Evolutionary conservation across 1,284 basidiomycete genomes (phyloP).

Genomic region (Sanghuangporus baumii): DNA sequence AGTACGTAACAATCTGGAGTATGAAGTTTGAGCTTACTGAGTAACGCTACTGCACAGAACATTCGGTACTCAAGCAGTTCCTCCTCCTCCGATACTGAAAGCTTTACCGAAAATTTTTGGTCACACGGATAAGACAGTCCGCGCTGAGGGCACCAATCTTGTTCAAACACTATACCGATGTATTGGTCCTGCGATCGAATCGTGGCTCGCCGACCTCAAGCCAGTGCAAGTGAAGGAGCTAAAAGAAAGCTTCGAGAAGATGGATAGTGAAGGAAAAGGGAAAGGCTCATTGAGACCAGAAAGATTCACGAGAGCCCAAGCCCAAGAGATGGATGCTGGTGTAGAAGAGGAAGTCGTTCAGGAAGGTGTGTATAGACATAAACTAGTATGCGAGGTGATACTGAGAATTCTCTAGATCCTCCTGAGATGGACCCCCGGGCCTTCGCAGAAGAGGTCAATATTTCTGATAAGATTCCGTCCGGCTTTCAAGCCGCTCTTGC

Average conservation of each 20-base stretch:
- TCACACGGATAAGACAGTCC: constrained; percentile 94
- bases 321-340: constrained; percentile 64
- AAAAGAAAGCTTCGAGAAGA: constrained; percentile 81
- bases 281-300: constrained; percentile 78
- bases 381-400: constrained; percentile 1
- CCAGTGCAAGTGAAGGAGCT: constrained; percentile 98
- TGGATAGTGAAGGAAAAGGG: constrained; percentile 81
- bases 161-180: constrained; percentile 81
- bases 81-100: constrained; percentile 80
- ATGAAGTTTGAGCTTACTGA: neutral
- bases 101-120: constrained; percentile 89
- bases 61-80: constrained; percentile 79
- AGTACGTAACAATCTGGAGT: constrained; percentile 34
- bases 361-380: constrained; percentile 24
- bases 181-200: constrained; percentile 83
- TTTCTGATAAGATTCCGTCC: constrained; percentile 69
- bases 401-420: constrained; percentile 29
- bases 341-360: constrained; percentile 34
- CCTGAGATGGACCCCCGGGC: constrained; percentile 73
- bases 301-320: constrained; percentile 74
- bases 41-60: constrained; percentile 37
- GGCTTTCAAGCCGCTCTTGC: constrained; percentile 70
- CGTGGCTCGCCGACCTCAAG: constrained; percentile 89
- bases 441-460: constrained; percentile 81
- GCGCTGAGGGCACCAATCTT: constrained; percentile 84